phyloP scores from a whole-genome alignment of 2,329 filamentous ascomycete genomes.

The Calonectria fujianensis region DNA sequence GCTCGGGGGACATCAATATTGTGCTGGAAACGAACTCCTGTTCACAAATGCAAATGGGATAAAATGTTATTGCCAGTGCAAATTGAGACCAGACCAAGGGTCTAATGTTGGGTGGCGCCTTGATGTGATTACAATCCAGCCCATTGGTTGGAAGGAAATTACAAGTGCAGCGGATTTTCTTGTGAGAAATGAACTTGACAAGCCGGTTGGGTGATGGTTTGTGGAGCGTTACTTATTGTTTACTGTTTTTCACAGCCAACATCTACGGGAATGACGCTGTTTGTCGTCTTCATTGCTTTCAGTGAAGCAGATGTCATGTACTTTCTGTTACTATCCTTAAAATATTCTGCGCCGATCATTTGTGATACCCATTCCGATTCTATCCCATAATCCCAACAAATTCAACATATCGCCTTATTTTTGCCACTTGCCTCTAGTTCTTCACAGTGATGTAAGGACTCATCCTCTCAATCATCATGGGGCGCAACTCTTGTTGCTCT shows the following conservation, averaged over 20 bases:
- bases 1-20: constrained; percentile 52
- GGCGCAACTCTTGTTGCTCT: constrained; percentile 68
- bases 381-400: constrained; percentile 5
- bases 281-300: constrained; percentile 20
- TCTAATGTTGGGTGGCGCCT: constrained; percentile 53
- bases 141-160: constrained; percentile 57
- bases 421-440: constrained; percentile 18
- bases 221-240: not conserved
- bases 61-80: constrained; percentile 60
- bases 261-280: constrained; percentile 6
- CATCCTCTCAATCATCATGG: constrained; percentile 61
- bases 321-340: constrained; percentile 16
- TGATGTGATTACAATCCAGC: constrained; percentile 53
- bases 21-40: constrained; percentile 52
- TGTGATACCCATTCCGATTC: constrained; percentile 17
- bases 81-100: constrained; percentile 47
- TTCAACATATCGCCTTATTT: not conserved
- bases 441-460: constrained; percentile 54
- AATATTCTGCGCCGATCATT: constrained; percentile 12
- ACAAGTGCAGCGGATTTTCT: constrained; percentile 49
- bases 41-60: constrained; percentile 35
- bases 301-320: not conserved
- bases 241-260: constrained; percentile 16
- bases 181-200: constrained; percentile 56
- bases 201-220: constrained; percentile 16